Evolutionary conservation across 345 rosid species (phyloP), one percentile per base, ranked within the genome.

Genomic region (Arabis hirsuta): DNA sequence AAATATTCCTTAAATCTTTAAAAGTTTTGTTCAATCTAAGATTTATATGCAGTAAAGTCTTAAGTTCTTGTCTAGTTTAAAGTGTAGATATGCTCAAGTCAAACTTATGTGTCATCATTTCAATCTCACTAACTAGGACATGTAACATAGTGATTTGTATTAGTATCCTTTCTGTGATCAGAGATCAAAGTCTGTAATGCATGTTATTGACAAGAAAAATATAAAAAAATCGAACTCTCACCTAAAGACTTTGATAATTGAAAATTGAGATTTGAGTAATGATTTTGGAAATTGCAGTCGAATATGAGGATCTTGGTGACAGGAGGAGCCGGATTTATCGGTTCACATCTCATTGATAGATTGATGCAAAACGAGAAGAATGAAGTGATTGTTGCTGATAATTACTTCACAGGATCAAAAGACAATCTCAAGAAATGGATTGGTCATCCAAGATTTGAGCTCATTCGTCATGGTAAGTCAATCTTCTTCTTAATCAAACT

Each of bases 311-410:
- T 93, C 71, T 84, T 93, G 81, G 87, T 90, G 26, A 88, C 96
- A 38, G 97, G 98, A 72, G 97, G 97, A 65, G 97, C 98, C 79
- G 96, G 97, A 70, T 93, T 88, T 77, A 93, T 93, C 12, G 98
- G 97, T 39, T 93, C 98, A 48, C 98, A 93, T 68, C 68, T 93
- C 6, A 97, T 90, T 63, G 98, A 93, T 84, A 85, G 55, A 72
- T 79, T 90, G 62, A 93, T 90, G 98, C 88, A 89, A 76, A 93
- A 90, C 65, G 97, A 87, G 69, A 91, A 90, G 73, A 90, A 93
- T 51, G 96, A 93, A 87, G 97, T 91, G 6, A 84, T 89, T 9
- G 96, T 93, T 24, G 96, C 79, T 10, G 98, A 93, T 86, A 91
- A 93, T 80, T 89, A 84, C 82, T 93, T 90, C 69, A 90, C 98